A percentile compares a stretch with the other conserved stretches of the same genome.
Conservation (phyloP, 1,284 basidiomycete species). For the Ustilago vetiveriae region DNA sequence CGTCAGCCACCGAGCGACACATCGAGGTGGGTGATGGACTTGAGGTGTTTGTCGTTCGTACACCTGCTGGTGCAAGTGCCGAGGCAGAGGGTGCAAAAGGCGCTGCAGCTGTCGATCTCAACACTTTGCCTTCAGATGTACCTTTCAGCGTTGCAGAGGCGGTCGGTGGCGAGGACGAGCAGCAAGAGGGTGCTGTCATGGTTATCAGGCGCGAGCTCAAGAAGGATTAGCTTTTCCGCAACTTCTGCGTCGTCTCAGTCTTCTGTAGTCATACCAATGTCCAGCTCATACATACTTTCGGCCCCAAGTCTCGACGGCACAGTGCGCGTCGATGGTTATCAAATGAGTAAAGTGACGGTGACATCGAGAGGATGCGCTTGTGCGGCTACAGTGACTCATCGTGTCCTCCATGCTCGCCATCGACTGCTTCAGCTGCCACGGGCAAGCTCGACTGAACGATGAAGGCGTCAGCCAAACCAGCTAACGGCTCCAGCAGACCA, state of each 20-base stretch:
- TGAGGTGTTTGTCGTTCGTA: slow-evolving; percentile 64
- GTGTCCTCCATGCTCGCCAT: slow-evolving; percentile 7
- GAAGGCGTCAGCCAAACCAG: slow-evolving; percentile 29
- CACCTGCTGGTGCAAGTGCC: not conserved
- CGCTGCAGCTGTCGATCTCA: slow-evolving; percentile 49
- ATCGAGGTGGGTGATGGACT: slow-evolving; percentile 66
- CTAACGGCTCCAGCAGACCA: slow-evolving; percentile 19
- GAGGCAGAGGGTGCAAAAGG: slow-evolving; percentile 8
- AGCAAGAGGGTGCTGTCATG: slow-evolving; percentile 57
- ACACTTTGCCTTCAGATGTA: slow-evolving; percentile 25
- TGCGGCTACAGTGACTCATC: slow-evolving; percentile 11
- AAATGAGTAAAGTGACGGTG: too few species aligned
- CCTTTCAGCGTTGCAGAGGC: slow-evolving; percentile 60
- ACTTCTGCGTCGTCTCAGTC: not conserved
- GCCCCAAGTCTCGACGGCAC: too few species aligned
- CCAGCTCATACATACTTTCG: not conserved
- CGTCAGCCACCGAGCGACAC: slow-evolving; percentile 64
- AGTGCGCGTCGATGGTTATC: too few species aligned
- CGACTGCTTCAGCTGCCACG: not conserved
- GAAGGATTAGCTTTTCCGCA: slow-evolving; percentile 57
- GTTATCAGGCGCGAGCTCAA: slow-evolving; percentile 65
- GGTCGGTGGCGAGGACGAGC: slow-evolving; percentile 62
- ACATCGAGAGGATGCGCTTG: too few species aligned
- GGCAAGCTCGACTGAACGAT: slow-evolving; percentile 21
- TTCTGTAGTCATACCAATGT: slow-evolving; percentile 14